These are phyloP conservation scores for Diutina sp. DNA, from an alignment of 1,139 yeast species.

Conservation along the genomic window DNA sequence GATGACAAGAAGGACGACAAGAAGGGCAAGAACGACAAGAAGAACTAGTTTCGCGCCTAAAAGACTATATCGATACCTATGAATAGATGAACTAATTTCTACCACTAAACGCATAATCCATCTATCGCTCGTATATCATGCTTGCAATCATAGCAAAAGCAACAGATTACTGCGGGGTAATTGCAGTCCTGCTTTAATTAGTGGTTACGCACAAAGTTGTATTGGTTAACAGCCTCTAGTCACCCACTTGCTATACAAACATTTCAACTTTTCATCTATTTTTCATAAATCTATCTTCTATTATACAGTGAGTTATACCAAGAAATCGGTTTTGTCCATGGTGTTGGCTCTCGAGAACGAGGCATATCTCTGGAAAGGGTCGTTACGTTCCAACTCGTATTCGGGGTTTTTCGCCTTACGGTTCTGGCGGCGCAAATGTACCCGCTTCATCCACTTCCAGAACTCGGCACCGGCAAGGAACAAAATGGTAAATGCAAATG, in stretches of 20 bases:
- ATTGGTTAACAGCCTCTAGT: no score
- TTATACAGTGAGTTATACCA: not conserved
- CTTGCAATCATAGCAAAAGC: not conserved
- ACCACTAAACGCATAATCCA: not conserved
- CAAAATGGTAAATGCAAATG: slow-evolving; percentile 48
- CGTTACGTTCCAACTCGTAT: slow-evolving; percentile 47
- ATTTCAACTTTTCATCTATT: no score
- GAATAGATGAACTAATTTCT: not conserved
- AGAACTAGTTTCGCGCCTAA: not conserved
- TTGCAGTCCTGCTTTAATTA: no score
- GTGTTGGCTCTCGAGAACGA: slow-evolving; percentile 41
- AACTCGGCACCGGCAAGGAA: slow-evolving; percentile 52
- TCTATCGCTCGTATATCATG: not conserved
- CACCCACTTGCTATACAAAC: no score
- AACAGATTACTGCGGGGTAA: no score
- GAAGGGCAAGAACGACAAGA: not conserved
- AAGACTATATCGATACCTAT: not conserved
- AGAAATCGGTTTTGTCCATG: slow-evolving; percentile 9
- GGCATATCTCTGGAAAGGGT: slow-evolving; percentile 53
- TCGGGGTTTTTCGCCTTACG: slow-evolving; percentile 35
- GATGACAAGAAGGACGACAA: not conserved
- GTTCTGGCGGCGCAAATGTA: slow-evolving; percentile 28
- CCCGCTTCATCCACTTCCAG: slow-evolving; percentile 58
- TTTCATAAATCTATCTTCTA: not conserved
- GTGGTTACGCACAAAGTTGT: no score